A percentile compares a stretch with the other conserved stretches of the same genome.
These are phyloP conservation scores for Erysimum cheiri DNA, from an alignment of 441 rosid species.

Conservation along the genomic window DNA sequence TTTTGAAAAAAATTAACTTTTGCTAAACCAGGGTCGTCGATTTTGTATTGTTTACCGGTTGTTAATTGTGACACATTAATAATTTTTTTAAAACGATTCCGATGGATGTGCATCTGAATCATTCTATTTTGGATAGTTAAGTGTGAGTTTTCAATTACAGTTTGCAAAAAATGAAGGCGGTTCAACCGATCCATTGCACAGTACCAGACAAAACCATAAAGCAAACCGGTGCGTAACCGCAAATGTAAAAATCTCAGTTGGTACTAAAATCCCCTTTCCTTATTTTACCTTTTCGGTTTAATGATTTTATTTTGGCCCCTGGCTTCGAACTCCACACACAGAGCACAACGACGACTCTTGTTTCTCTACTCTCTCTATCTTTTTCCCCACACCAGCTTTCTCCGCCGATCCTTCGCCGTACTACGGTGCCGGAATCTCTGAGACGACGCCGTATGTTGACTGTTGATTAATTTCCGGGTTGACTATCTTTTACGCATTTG, in stretches of 20 bases:
- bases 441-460: constrained; percentile 5
- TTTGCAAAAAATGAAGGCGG: not conserved
- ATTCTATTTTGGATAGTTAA: too few relatives aligned
- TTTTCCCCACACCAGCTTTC: constrained; percentile 49
- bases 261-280: constrained; percentile 2
- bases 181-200: not conserved
- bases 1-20: too few relatives aligned
- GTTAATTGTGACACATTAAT: too few relatives aligned
- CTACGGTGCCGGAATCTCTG: constrained; percentile 7
- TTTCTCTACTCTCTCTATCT: constrained; percentile 40
- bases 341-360: constrained; percentile 37
- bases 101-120: too few relatives aligned
- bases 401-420: constrained; percentile 48
- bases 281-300: constrained; percentile 2
- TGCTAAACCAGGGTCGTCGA: not conserved
- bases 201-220: not conserved
- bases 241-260: constrained; percentile 12
- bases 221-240: constrained; percentile 17
- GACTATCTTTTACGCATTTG: constrained; percentile 27
- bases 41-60: not conserved
- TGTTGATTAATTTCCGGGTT: constrained; percentile 35
- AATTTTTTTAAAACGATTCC: too few relatives aligned
- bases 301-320: constrained; percentile 10
- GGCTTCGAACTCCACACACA: constrained; percentile 36
- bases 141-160: too few relatives aligned